These are phyloP conservation scores for Lentinula boryana DNA, from an alignment of 768 basidiomycete species.

Conservation along the genomic window DNA sequence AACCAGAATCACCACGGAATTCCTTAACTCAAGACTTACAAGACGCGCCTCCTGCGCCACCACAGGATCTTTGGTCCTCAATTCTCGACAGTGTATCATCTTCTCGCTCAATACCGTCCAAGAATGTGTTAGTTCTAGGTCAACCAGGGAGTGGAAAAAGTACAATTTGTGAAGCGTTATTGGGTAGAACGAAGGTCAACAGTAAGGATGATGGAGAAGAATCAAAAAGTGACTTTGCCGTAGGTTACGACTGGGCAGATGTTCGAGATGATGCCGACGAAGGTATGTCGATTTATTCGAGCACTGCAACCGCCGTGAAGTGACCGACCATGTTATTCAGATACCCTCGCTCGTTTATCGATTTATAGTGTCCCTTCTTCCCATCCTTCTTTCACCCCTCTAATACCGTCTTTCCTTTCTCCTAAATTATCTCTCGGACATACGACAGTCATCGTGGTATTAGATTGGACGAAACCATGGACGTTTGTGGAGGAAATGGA, in stretches of 20 bases:
- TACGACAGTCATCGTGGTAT: conserved; percentile 73
- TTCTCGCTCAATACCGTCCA: conserved; percentile 75
- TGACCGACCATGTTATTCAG: conserved; percentile 29
- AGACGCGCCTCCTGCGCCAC: conserved; percentile 28
- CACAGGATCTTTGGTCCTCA: conserved; percentile 86
- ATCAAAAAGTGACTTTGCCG: conserved; percentile 61
- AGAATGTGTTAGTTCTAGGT: conserved; percentile 83
- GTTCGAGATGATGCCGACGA: conserved; percentile 91
- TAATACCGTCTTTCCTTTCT: conserved; percentile 77
- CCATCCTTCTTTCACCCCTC: conserved; percentile 58
- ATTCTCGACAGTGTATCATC: conserved; percentile 87
- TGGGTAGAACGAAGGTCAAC: conserved; percentile 63
- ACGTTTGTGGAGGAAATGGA: conserved; percentile 82
- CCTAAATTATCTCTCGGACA: conserved; percentile 62
- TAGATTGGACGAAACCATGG: conserved; percentile 97
- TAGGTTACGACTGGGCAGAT: conserved; percentile 92
- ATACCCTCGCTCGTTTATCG: conserved; percentile 83
- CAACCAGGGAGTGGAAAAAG: conserved; percentile 78
- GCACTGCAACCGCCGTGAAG: neutral
- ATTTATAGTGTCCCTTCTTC: conserved; percentile 88
- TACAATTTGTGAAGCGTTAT: conserved; percentile 60
- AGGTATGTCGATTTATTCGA: conserved; percentile 44
- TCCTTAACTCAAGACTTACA: neutral
- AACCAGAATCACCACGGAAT: neutral
- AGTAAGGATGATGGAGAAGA: neutral